Evolutionary conservation across 768 basidiomycete genomes (phyloP).

Genomic region (Pisolithus microcarpus): DNA sequence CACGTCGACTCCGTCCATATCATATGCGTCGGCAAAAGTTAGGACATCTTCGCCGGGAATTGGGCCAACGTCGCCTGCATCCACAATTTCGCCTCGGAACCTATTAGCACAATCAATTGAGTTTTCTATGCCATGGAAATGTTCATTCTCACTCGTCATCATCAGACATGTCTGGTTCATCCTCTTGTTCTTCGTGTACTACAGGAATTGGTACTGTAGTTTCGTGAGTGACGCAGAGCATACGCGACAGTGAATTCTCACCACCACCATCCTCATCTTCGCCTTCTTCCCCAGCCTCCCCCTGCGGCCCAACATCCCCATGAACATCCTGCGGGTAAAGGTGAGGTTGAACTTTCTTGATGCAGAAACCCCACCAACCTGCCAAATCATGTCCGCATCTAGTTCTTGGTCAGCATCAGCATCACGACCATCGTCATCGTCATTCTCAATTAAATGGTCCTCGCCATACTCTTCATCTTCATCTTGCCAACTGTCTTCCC

Average conservation of each 20-base stretch:
- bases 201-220: slow-evolving; percentile 45
- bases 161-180: slow-evolving; percentile 58
- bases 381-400: slow-evolving; percentile 51
- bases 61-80: slow-evolving; percentile 27
- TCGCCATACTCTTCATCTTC: slow-evolving; percentile 50
- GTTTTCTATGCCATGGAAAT: background rate
- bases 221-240: slow-evolving; percentile 7
- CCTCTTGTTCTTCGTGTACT: slow-evolving; percentile 56
- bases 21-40: slow-evolving; percentile 47
- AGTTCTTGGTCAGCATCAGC: slow-evolving; percentile 43
- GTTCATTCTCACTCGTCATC: slow-evolving; percentile 50
- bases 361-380: slow-evolving; percentile 32
- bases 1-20: slow-evolving; percentile 38
- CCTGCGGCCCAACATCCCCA: slow-evolving; percentile 45
- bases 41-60: slow-evolving; percentile 43
- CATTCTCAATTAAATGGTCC: slow-evolving; percentile 56
- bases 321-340: slow-evolving; percentile 42
- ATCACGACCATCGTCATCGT: slow-evolving; percentile 51
- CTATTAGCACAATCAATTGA: slow-evolving; percentile 22
- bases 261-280: slow-evolving; percentile 21
- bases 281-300: slow-evolving; percentile 59
- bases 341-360: slow-evolving; percentile 10
- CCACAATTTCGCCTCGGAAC: slow-evolving; percentile 34
- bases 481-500: slow-evolving; percentile 54
- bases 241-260: slow-evolving; percentile 1